Conservation (phyloP, 2,329 filamentous ascomycete genomes). For the Cladophialophora bantiana region DNA sequence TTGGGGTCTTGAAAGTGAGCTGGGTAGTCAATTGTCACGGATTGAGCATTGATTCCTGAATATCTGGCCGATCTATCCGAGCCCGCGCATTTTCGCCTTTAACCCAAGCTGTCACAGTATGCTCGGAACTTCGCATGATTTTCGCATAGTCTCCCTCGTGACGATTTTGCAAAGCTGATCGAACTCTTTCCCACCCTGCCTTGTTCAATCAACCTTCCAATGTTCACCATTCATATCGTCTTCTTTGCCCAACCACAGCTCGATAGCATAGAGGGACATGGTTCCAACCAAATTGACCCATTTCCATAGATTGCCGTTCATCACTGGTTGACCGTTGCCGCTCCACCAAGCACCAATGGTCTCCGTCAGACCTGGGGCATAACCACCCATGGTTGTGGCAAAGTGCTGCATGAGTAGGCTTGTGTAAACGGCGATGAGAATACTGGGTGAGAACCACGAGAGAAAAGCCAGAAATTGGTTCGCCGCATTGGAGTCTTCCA, state of each 20-base stretch:
- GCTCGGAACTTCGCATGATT: background rate
- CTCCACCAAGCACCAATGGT: constrained; percentile 80
- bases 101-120: background rate
- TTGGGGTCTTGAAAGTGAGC: background rate
- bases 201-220: constrained; percentile 86
- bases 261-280: constrained; percentile 87
- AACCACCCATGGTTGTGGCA: constrained; percentile 69
- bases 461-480: constrained; percentile 81
- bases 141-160: background rate
- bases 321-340: constrained; percentile 72
- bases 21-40: background rate
- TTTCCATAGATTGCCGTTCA: constrained; percentile 85
- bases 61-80: background rate
- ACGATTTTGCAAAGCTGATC: constrained; percentile 1
- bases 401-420: constrained; percentile 96
- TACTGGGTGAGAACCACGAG: constrained; percentile 93
- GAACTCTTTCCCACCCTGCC: background rate
- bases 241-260: constrained; percentile 84
- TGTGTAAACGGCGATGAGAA: constrained; percentile 94
- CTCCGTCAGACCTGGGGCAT: constrained; percentile 57
- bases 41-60: background rate
- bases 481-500: constrained; percentile 85
- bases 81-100: background rate
- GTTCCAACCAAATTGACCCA: constrained; percentile 93
- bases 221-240: constrained; percentile 78